A percentile compares a stretch with the other conserved stretches of the same genome.
phyloP scores from a whole-genome alignment of 257 asterid genomes.

The Capsicum rhomboideum region DNA sequence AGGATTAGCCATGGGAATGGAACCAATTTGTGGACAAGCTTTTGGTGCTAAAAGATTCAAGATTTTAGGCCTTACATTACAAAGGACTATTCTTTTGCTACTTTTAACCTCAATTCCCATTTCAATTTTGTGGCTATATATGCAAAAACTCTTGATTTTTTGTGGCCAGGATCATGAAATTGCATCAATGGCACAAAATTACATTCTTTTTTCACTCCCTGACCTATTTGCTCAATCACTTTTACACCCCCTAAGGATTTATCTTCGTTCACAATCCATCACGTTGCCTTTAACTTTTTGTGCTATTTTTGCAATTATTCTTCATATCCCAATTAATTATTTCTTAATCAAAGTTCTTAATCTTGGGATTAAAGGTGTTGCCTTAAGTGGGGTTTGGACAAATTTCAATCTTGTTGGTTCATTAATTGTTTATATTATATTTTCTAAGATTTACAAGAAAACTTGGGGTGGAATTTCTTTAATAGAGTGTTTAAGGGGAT shows the following conservation, averaged over 20 bases:
- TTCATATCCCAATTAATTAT: conserved; percentile 28
- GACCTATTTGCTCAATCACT: conserved; percentile 23
- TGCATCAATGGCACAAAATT: conserved; percentile 20
- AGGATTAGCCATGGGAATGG: conserved; percentile 38
- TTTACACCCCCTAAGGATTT: conserved; percentile 29
- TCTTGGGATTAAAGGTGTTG: conserved; percentile 31
- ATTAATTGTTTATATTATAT: conserved; percentile 7
- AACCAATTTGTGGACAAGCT: conserved; percentile 38
- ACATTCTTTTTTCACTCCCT: conserved; percentile 24
- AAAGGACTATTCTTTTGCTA: conserved; percentile 23
- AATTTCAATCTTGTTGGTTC: conserved; percentile 27
- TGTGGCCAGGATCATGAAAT: conserved; percentile 29
- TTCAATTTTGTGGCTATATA: conserved; percentile 22
- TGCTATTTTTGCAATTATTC: conserved; percentile 14
- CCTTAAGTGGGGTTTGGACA: conserved; percentile 28
- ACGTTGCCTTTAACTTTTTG: conserved; percentile 33
- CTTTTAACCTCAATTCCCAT: conserved; percentile 22
- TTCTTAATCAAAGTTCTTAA: conserved; percentile 17
- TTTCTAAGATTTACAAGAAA: conserved; percentile 8
- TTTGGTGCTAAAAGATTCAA: conserved; percentile 26
- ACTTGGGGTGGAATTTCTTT: conserved; percentile 26
- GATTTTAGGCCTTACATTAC: conserved; percentile 24
- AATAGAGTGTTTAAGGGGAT: conserved; percentile 15
- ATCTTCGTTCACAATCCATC: conserved; percentile 30
- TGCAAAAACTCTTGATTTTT: conserved; percentile 19